phyloP scores from a whole-genome alignment of 257 asterid species.

The Solanum pinnatisectum region DNA sequence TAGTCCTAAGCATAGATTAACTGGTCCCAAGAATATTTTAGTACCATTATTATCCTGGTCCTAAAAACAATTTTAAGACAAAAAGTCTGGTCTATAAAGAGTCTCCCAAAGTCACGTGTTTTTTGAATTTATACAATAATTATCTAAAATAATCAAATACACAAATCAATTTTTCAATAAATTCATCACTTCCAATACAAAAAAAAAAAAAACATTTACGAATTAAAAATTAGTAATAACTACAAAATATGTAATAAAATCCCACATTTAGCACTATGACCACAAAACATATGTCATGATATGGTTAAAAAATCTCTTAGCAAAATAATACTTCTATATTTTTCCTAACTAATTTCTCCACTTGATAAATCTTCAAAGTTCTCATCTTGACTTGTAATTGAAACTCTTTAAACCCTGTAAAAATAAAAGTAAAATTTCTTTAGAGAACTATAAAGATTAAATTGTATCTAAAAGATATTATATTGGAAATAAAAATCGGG shows the following conservation, averaged over 20 bases:
- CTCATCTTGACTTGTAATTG: neutral
- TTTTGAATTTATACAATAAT: neutral
- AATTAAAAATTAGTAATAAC: neutral
- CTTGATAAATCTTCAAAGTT: neutral
- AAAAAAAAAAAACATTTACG: neutral
- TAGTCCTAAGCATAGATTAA: neutral
- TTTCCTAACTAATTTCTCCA: neutral
- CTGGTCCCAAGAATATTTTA: neutral
- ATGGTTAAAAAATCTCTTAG: neutral
- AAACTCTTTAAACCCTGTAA: neutral
- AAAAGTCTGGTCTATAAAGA: neutral
- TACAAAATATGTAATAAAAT: neutral
- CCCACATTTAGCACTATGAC: neutral
- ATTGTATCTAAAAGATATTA: neutral
- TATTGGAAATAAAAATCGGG: neutral
- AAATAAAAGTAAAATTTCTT: neutral
- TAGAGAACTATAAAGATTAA: neutral
- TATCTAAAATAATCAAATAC: neutral
- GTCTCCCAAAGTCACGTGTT: neutral
- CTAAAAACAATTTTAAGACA: no score
- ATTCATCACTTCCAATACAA: neutral
- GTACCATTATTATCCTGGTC: neutral
- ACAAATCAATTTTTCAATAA: neutral
- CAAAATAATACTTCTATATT: neutral
- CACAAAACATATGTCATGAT: neutral